Percentiles rank a stretch among this genome's conserved stretches.
Conservation (phyloP, 306 rosid genomes). For the Styphnolobium japonicum region DNA sequence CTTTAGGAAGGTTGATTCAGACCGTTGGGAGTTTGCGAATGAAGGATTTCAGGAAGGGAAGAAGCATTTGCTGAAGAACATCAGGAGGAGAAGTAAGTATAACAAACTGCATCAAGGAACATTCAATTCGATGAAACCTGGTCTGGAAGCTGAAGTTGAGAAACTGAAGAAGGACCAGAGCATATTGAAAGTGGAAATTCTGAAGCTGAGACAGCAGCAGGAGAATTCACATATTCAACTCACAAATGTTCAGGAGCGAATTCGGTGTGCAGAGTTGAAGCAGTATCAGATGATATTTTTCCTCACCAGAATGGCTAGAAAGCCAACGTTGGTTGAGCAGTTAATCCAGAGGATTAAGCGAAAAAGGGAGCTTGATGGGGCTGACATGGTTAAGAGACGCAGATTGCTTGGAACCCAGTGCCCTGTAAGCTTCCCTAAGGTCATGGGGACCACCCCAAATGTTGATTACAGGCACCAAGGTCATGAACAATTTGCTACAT, state of each 20-base stretch:
- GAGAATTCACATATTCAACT: slow-evolving; percentile 54
- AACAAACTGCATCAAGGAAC: slow-evolving; percentile 44
- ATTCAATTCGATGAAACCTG: slow-evolving; percentile 31
- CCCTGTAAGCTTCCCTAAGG: slow-evolving; percentile 20
- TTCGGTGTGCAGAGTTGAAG: slow-evolving; percentile 49
- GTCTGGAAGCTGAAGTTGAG: slow-evolving; percentile 58
- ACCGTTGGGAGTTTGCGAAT: slow-evolving; percentile 93
- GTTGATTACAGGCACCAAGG: slow-evolving; percentile 31
- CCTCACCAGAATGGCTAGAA: slow-evolving; percentile 51
- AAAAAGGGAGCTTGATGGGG: slow-evolving; percentile 48
- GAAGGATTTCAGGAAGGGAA: slow-evolving; percentile 85
- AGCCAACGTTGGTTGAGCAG: slow-evolving; percentile 44
- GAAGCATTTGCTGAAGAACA: slow-evolving; percentile 79
- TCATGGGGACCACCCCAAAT: slow-evolving; percentile 6
- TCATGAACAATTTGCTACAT: slow-evolving; percentile 26
- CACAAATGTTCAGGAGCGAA: slow-evolving; percentile 45
- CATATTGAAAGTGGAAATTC: slow-evolving; percentile 54
- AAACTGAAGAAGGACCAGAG: slow-evolving; percentile 61
- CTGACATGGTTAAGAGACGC: slow-evolving; percentile 48
- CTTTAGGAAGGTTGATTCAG: slow-evolving; percentile 79
- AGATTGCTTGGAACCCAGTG: slow-evolving; percentile 44
- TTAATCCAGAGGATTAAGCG: slow-evolving; percentile 44
- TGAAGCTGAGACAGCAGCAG: slow-evolving; percentile 61
- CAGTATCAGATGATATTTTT: slow-evolving; percentile 62
- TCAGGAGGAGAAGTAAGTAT: slow-evolving; percentile 66